phyloP scores from a whole-genome alignment of 2,329 filamentous ascomycete genomes.

The Stromatinia cepivora region DNA sequence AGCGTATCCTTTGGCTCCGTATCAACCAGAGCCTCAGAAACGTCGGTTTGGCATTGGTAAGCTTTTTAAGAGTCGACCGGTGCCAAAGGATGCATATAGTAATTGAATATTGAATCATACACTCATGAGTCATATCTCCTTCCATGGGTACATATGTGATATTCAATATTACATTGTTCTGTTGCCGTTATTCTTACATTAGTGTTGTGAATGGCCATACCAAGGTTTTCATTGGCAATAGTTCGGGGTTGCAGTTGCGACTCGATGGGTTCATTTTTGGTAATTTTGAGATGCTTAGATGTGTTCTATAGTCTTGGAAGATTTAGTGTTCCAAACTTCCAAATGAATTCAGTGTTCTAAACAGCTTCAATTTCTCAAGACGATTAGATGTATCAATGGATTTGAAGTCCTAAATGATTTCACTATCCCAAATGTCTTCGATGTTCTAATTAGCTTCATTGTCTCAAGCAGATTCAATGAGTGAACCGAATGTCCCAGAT shows the following conservation, averaged over 20 bases:
- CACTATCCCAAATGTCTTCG: too few relatives aligned
- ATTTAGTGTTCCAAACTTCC: neutral
- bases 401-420: too few relatives aligned
- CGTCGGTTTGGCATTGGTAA: neutral
- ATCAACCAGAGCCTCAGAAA: neutral
- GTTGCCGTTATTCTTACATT: too few relatives aligned
- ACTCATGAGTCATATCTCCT: neutral
- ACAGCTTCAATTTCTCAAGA: too few relatives aligned
- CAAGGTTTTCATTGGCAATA: too few relatives aligned
- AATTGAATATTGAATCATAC: neutral
- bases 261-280: too few relatives aligned
- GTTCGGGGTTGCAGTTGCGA: too few relatives aligned
- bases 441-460: neutral
- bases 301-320: neutral
- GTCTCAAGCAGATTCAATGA: neutral
- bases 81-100: neutral
- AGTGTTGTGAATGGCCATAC: too few relatives aligned
- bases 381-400: too few relatives aligned
- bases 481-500: too few relatives aligned
- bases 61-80: neutral
- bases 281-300: neutral
- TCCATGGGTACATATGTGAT: neutral
- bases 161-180: neutral
- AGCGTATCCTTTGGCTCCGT: slow-evolving; percentile 2
- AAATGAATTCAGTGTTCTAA: too few relatives aligned